These are phyloP conservation scores for Leptomonas pyrrhocoris DNA, from an alignment of 208 protist species.

Conservation along the genomic window DNA sequence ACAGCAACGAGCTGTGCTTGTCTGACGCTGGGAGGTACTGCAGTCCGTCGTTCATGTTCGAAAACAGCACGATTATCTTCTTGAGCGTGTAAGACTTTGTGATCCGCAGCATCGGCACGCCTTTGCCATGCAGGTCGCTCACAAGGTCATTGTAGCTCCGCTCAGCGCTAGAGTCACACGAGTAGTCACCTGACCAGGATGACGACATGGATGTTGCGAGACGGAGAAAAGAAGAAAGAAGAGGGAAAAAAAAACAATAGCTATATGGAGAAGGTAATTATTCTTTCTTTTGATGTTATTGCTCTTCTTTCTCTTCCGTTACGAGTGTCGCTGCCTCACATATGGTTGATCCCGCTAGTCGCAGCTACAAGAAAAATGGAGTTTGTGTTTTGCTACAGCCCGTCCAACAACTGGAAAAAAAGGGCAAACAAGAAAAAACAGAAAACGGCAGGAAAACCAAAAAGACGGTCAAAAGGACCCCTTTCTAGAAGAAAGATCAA, in stretches of 20 bases:
- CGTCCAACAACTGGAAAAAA: no score
- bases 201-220: constrained; percentile 11
- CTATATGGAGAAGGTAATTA: background rate
- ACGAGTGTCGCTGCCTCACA: no score
- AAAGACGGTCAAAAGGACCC: no score
- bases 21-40: constrained; percentile 25
- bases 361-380: no score
- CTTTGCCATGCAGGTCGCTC: constrained; percentile 24
- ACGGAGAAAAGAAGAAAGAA: constrained; percentile 1
- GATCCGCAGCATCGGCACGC: constrained; percentile 19
- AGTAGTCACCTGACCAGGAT: constrained; percentile 6
- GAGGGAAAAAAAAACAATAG: background rate
- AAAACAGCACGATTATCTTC: constrained; percentile 11
- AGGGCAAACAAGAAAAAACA: constrained; percentile 1
- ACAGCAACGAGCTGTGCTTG: constrained; percentile 37
- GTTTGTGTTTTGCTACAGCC: background rate
- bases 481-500: no score
- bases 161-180: constrained; percentile 17
- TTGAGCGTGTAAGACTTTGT: constrained; percentile 27
- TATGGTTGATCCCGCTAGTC: no score
- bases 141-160: constrained; percentile 21
- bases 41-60: constrained; percentile 22
- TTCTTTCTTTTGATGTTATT: constrained; percentile 1
- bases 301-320: background rate
- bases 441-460: background rate